These are phyloP conservation scores for Xylaria venustula DNA, from an alignment of 495 filamentous ascomycete species.

Conservation along the genomic window DNA sequence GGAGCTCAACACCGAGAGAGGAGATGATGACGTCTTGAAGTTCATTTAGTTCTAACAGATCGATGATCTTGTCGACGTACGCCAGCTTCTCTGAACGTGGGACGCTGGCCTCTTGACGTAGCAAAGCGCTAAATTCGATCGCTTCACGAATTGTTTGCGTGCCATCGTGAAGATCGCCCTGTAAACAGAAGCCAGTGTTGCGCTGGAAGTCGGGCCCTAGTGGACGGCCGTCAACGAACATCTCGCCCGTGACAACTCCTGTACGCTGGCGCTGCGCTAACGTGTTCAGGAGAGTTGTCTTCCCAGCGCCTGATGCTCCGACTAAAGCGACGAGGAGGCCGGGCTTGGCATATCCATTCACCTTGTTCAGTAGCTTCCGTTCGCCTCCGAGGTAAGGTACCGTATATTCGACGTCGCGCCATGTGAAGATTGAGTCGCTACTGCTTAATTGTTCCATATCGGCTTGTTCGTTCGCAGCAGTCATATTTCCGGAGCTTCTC, in stretches of 20 bases:
- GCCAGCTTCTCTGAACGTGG: slow-evolving; percentile 70
- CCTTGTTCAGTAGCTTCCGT: slow-evolving; percentile 64
- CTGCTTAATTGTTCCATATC: slow-evolving; percentile 56
- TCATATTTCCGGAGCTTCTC: slow-evolving; percentile 18
- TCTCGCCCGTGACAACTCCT: slow-evolving; percentile 69
- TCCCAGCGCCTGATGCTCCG: slow-evolving; percentile 80
- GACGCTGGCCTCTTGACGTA: slow-evolving; percentile 69
- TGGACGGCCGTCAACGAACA: slow-evolving; percentile 74
- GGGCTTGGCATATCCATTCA: slow-evolving; percentile 72
- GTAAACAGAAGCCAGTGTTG: slow-evolving; percentile 80
- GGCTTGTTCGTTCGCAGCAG: slow-evolving; percentile 41
- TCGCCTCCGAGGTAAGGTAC: slow-evolving; percentile 71
- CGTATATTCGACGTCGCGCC: slow-evolving; percentile 68
- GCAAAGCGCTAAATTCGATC: slow-evolving; percentile 72
- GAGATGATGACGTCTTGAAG: slow-evolving; percentile 82
- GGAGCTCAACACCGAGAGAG: slow-evolving; percentile 63
- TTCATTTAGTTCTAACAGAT: slow-evolving; percentile 76
- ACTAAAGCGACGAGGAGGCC: slow-evolving; percentile 77
- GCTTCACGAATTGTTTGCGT: slow-evolving; percentile 86
- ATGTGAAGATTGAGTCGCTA: slow-evolving; percentile 72
- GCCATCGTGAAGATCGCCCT: slow-evolving; percentile 81
- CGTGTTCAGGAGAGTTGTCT: slow-evolving; percentile 73
- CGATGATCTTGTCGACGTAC: slow-evolving; percentile 86
- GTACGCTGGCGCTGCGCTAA: slow-evolving; percentile 73
- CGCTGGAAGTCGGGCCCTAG: slow-evolving; percentile 73